These are phyloP conservation scores for Cercospora zeina DNA, from an alignment of 2,329 filamentous ascomycete genomes.

Conservation along the genomic window DNA sequence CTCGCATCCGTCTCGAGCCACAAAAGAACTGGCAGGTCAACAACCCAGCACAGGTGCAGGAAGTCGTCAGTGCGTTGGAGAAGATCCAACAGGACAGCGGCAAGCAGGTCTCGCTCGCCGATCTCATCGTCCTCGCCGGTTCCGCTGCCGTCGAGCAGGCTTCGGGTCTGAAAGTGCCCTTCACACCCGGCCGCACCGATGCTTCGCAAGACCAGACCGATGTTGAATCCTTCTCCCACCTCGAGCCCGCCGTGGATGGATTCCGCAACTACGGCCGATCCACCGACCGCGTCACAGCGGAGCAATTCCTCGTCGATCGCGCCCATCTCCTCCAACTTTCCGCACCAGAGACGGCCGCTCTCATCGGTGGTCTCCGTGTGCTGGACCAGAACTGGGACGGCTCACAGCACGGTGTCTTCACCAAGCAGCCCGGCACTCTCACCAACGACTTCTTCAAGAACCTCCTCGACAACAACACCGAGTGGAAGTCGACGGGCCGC, in stretches of 20 bases:
- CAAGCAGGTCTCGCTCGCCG: constrained; percentile 76
- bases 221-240: constrained; percentile 60
- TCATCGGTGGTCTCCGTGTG: constrained; percentile 70
- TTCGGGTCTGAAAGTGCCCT: constrained; percentile 64
- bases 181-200: constrained; percentile 71
- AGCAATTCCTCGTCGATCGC: constrained; percentile 70
- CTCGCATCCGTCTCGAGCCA: constrained; percentile 71
- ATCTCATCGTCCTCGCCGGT: constrained; percentile 75
- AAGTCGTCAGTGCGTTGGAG: constrained; percentile 64
- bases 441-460: constrained; percentile 84
- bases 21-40: constrained; percentile 73
- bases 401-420: constrained; percentile 67
- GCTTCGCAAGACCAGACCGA: constrained; percentile 73
- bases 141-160: constrained; percentile 71
- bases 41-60: constrained; percentile 65
- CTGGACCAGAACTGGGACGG: constrained; percentile 71
- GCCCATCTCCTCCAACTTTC: constrained; percentile 70
- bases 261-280: constrained; percentile 77
- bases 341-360: constrained; percentile 68
- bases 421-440: constrained; percentile 64
- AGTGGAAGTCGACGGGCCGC: constrained; percentile 60
- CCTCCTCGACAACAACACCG: constrained; percentile 66
- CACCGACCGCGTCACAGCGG: constrained; percentile 60
- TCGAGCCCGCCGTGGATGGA: constrained; percentile 70
- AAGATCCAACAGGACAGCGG: constrained; percentile 59